A percentile compares a stretch with the other conserved stretches of the same genome.
phyloP scores from a whole-genome alignment of 495 filamentous ascomycete genomes.

The Hyaloscypha variabilis region DNA sequence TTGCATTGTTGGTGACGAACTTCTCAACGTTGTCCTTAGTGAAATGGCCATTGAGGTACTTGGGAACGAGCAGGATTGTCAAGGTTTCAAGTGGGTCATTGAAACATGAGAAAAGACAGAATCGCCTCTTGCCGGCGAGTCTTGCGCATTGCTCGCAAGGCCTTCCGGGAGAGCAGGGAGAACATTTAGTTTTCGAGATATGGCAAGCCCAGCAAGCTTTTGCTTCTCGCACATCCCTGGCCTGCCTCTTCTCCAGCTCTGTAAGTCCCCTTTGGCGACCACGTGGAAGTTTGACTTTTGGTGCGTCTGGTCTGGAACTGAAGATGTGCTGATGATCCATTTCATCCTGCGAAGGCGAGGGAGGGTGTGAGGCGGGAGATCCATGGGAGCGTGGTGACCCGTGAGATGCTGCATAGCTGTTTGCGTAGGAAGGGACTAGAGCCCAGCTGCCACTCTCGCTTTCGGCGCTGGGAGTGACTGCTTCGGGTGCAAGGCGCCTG shows the following conservation, averaged over 20 bases:
- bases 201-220: slow-evolving; percentile 36
- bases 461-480: slow-evolving; percentile 14
- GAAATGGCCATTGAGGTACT: slow-evolving; percentile 31
- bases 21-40: slow-evolving; percentile 26
- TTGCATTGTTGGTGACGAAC: slow-evolving; percentile 23
- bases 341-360: slow-evolving; percentile 17
- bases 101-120: slow-evolving; percentile 32
- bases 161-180: slow-evolving; percentile 30
- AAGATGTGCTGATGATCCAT: slow-evolving; percentile 26
- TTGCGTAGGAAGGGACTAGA: not conserved
- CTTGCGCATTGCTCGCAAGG: slow-evolving; percentile 31
- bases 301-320: slow-evolving; percentile 8
- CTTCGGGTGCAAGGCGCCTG: slow-evolving; percentile 15
- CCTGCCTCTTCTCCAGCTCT: slow-evolving; percentile 27
- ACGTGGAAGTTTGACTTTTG: slow-evolving; percentile 25
- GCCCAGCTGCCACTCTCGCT: slow-evolving; percentile 24
- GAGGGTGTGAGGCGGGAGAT: slow-evolving; percentile 14
- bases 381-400: slow-evolving; percentile 20
- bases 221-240: slow-evolving; percentile 28
- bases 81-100: slow-evolving; percentile 33
- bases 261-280: slow-evolving; percentile 29
- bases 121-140: slow-evolving; percentile 32
- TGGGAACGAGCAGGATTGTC: slow-evolving; percentile 28
- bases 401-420: slow-evolving; percentile 10
- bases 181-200: slow-evolving; percentile 35